Base-by-base conservation (phyloP, 2,329 filamentous ascomycete species). In the Emmonsiellopsis sp. region DNA sequence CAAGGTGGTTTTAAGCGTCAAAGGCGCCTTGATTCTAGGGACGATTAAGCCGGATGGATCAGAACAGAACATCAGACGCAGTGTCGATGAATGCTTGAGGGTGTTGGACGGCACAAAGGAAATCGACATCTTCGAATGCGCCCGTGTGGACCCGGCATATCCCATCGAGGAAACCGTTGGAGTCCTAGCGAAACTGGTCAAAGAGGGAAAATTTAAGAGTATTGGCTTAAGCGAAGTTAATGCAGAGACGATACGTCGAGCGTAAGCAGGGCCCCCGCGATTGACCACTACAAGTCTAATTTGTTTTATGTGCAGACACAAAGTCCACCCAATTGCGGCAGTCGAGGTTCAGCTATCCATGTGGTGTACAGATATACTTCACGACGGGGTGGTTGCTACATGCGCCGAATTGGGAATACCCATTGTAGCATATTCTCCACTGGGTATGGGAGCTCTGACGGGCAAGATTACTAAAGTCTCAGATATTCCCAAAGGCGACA, bases 261-360 rank as follows among this genome's bases (percentile, higher is more conserved):
- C 72, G 60, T 67, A 33, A 37, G 54, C 47, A 52, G 51, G 56
- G 6, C 33, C 17, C 51, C 37, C 2, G 11, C n/a, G 33, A 43
- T 11, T 11, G 37, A n/a, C 31, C 3, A 17, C 14, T 11, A 27
- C 8, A 42, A 17, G 34, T 21, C 48, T 42, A 42, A 49, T 17
- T 21, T 4, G 8, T 10, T 11, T 8, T 14, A 42, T 13, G 4
- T 9, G 34, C 53, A 69, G 67, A 49, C 70, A 74, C 46, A 74
- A 75, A 51, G 73, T 82, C 42, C 74, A 77, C 57, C 79, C 78
- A 14, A 77, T 84, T 48, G 72, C 73, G 1, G 76, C 77, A 1
- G 80, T 84, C 6, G 82, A 85, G 61, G 76, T 82, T 27, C 82
- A 85, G 62, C 71, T 84, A 53, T 79, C 75, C 13, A 69, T 83